A percentile compares a stretch with the other conserved stretches of the same genome.
Evolutionary conservation across 306 rosid genomes (phyloP).

Genomic region (Castanopsis chinensis): DNA sequence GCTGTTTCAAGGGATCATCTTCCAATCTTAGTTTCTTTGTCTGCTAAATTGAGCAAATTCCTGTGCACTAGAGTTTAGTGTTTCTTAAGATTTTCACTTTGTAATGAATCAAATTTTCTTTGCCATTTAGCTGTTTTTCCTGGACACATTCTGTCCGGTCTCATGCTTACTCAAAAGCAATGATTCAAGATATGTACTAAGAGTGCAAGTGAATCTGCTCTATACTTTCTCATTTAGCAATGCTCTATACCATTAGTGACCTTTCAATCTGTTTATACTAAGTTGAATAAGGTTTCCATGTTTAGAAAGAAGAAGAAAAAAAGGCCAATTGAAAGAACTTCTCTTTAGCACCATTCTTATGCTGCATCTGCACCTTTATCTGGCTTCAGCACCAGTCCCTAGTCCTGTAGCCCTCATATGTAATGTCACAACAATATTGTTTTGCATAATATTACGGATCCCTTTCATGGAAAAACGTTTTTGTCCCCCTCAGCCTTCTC

Average conservation of each 20-base stretch:
- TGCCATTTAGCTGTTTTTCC: neutral
- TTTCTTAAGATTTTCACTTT: neutral
- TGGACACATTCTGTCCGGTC: neutral
- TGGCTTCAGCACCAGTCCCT: neutral
- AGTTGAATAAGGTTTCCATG: neutral
- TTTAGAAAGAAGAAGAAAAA: neutral
- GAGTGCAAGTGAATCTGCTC: neutral
- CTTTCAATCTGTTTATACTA: neutral
- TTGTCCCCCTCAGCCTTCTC: no score
- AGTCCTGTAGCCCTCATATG: no score
- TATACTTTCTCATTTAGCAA: neutral
- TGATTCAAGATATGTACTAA: neutral
- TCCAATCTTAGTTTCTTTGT: constrained; percentile 5
- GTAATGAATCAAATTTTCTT: neutral
- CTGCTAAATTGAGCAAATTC: neutral
- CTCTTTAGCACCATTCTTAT: neutral
- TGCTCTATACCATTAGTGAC: neutral
- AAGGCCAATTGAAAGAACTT: neutral
- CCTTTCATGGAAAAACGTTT: no score
- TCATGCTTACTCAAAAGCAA: neutral
- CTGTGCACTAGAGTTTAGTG: constrained; percentile 2
- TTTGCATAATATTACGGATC: no score
- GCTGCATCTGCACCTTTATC: neutral
- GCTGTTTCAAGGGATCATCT: constrained; percentile 10
- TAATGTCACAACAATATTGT: no score